A percentile compares a stretch with the other conserved stretches of the same genome.
Conservation (phyloP, 2,329 filamentous ascomycete species). For the Alternaria solani region DNA sequence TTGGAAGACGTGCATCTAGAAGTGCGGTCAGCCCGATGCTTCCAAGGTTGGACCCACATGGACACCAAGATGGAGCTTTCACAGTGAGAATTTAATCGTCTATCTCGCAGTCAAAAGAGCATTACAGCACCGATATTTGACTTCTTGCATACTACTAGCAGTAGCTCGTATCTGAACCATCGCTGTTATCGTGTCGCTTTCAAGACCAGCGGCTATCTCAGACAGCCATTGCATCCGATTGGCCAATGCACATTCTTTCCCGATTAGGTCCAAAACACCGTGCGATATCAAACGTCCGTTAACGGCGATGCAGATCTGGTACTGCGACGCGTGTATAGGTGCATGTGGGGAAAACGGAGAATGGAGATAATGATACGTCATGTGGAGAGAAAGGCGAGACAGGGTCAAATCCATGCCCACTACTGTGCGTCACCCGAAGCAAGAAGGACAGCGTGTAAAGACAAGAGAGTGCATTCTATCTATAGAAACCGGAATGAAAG, state of each 20-base stretch:
- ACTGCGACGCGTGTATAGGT: not conserved
- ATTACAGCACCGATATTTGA: not conserved
- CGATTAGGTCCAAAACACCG: constrained; percentile 13
- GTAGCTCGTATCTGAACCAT: not conserved
- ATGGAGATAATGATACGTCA: constrained; percentile 3
- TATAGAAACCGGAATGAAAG: not conserved
- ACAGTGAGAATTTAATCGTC: not conserved
- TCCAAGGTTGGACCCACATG: not conserved
- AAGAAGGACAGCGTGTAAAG: not conserved
- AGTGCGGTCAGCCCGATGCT: not conserved
- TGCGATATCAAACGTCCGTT: constrained; percentile 11
- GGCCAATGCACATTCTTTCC: constrained; percentile 21
- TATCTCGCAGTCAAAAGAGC: not conserved
- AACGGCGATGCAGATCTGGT: constrained; percentile 9
- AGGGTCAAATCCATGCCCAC: not conserved
- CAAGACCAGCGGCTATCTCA: not conserved
- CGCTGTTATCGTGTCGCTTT: not conserved
- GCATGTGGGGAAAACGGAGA: not conserved
- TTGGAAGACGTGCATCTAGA: not conserved
- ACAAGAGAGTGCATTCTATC: constrained; percentile 2
- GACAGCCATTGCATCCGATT: constrained; percentile 1
- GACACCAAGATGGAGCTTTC: not conserved
- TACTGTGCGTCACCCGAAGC: not conserved
- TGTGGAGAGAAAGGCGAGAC: not conserved
- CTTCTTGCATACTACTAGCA: not conserved